Percentiles rank a stretch among this genome's conserved stretches.
These are phyloP conservation scores for Glaciozyma antarctica DNA, from an alignment of 768 basidiomycete genomes.

Conservation along the genomic window DNA sequence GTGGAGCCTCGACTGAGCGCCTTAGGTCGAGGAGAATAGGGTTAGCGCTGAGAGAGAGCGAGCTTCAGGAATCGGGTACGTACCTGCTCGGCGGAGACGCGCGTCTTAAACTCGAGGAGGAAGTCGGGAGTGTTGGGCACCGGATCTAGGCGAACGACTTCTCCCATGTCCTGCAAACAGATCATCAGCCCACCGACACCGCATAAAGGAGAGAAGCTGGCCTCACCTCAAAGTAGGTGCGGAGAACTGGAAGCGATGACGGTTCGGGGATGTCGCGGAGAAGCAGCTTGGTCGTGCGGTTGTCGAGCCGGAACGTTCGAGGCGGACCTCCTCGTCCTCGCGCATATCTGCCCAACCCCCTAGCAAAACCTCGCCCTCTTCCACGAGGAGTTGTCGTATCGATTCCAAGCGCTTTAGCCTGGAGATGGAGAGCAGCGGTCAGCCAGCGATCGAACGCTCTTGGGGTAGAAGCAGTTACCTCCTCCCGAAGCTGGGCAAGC, in stretches of 20 bases:
- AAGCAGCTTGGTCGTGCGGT: neutral
- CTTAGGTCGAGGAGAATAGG: neutral
- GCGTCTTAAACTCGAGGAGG: neutral
- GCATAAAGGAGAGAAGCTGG: neutral
- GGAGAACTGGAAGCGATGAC: neutral
- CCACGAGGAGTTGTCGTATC: neutral
- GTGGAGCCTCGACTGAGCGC: neutral
- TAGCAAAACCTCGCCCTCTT: neutral
- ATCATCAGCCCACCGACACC: neutral
- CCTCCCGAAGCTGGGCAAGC: neutral
- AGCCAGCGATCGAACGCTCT: neutral
- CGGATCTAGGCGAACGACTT: neutral
- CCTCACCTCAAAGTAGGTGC: neutral
- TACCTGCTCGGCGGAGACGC: neutral
- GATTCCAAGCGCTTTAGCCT: neutral
- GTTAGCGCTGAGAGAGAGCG: neutral
- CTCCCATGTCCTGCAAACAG: neutral
- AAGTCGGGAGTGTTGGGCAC: neutral
- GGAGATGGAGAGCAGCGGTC: neutral
- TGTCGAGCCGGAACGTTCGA: neutral
- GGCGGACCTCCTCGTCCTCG: neutral
- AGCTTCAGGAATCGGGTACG: neutral
- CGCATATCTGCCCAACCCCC: neutral
- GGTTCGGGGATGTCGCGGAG: neutral
- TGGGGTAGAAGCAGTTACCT: neutral